These are phyloP conservation scores for Pythium angustatum DNA, from an alignment of 352 stramenopile species.

Conservation along the genomic window DNA sequence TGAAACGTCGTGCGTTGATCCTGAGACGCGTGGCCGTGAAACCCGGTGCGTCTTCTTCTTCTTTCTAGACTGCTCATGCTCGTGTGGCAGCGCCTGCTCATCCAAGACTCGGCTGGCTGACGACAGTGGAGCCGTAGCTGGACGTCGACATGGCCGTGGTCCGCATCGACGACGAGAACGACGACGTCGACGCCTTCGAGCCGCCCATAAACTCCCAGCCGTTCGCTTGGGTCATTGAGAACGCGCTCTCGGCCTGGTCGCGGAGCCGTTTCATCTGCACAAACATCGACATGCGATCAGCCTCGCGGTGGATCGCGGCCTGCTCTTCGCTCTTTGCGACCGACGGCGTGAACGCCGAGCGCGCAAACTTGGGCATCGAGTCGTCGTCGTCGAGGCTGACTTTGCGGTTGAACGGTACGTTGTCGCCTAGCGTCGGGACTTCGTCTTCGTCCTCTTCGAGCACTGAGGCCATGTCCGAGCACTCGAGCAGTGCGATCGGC, in stretches of 20 bases:
- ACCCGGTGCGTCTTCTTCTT: no score
- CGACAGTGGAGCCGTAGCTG: conserved; percentile 14
- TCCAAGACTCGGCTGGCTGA: conserved; percentile 10
- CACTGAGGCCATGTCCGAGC: conserved; percentile 22
- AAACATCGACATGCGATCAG: conserved; percentile 27
- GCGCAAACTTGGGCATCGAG: conserved; percentile 6
- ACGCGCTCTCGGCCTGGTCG: conserved; percentile 23
- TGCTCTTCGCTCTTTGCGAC: conserved; percentile 23
- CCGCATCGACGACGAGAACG: conserved; percentile 15
- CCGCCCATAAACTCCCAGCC: conserved; percentile 23
- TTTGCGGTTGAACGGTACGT: conserved; percentile 23
- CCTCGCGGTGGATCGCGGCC: conserved; percentile 17
- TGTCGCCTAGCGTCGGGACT: conserved; percentile 22
- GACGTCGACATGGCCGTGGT: conserved; percentile 22
- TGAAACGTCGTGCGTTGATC: no score
- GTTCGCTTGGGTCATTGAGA: conserved; percentile 28
- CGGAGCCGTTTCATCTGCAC: conserved; percentile 28
- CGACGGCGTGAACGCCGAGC: conserved; percentile 18
- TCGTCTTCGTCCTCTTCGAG: conserved; percentile 27
- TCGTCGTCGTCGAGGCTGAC: conserved; percentile 20
- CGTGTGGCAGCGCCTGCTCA: conserved; percentile 5
- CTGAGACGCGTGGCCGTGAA: no score
- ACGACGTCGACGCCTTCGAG: conserved; percentile 17
- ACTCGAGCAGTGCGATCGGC: conserved; percentile 18
- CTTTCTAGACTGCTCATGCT: no score